Percentiles rank a stretch among this genome's conserved stretches.
Evolutionary conservation across 805 yeast species (phyloP).

Genomic region (Lipomyces yamanashiensis): DNA sequence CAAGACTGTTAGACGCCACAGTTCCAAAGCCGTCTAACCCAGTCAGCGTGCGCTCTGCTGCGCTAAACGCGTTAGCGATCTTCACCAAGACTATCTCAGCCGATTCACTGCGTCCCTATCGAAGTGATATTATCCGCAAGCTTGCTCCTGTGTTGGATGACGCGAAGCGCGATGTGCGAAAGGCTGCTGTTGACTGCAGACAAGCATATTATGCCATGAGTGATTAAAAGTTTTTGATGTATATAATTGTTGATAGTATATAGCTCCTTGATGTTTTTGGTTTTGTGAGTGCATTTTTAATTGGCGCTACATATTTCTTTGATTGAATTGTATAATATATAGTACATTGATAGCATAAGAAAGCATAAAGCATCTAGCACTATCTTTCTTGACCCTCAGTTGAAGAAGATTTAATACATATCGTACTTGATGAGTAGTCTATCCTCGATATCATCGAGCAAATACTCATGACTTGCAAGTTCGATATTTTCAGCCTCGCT

Average conservation of each 20-base stretch:
- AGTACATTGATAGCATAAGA: neutral
- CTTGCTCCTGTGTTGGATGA: slow-evolving; percentile 69
- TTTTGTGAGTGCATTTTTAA: neutral
- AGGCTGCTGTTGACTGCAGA: slow-evolving; percentile 75
- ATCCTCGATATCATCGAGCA: slow-evolving; percentile 64
- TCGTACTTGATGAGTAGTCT: slow-evolving; percentile 48
- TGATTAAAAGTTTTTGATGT: neutral
- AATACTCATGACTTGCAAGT: slow-evolving; percentile 59
- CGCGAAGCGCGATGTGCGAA: slow-evolving; percentile 72
- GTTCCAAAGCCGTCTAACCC: slow-evolving; percentile 42
- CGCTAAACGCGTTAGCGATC: slow-evolving; percentile 63
- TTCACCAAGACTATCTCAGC: slow-evolving; percentile 49
- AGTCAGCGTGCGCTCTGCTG: slow-evolving; percentile 58
- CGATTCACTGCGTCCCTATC: slow-evolving; percentile 57
- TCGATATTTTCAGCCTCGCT: slow-evolving; percentile 76
- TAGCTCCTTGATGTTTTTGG: neutral
- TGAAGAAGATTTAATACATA: neutral
- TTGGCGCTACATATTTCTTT: slow-evolving; percentile 8
- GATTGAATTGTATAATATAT: slow-evolving; percentile 9
- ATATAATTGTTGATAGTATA: neutral
- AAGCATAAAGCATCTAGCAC: neutral
- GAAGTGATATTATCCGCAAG: slow-evolving; percentile 53
- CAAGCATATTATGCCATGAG: slow-evolving; percentile 64
- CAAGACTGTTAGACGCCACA: slow-evolving; percentile 52
- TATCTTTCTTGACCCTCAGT: neutral